Evolutionary conservation across 306 rosid species (phyloP).

Genomic region (Begonia masoniana): DNA sequence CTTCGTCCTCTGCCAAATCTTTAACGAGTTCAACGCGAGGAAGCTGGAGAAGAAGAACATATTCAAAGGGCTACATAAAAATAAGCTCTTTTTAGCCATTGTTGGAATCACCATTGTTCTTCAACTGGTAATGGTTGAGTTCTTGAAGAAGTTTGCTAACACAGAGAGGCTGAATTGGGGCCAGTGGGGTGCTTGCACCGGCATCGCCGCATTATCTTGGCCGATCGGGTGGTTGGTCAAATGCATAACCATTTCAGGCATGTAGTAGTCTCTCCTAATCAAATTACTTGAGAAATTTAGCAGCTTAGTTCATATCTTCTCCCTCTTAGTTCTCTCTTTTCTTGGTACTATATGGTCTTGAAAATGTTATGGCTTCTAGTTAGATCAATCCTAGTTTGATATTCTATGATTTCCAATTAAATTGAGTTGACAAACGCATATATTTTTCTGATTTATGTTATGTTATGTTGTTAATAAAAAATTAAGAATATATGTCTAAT

Average conservation of each 20-base stretch:
- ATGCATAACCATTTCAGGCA: conserved; percentile 9
- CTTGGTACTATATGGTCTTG: too few species aligned
- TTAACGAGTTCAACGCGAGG: conserved; percentile 19
- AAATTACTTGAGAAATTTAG: too few species aligned
- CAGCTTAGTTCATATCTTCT: too few species aligned
- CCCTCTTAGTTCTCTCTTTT: too few species aligned
- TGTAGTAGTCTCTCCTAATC: too few species aligned
- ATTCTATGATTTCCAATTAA: too few species aligned
- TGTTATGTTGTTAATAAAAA: too few species aligned
- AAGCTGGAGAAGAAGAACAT: conserved; percentile 19
- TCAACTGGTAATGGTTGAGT: conserved; percentile 17
- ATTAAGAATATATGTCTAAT: too few species aligned
- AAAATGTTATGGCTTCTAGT: too few species aligned
- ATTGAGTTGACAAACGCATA: too few species aligned
- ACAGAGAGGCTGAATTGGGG: conserved; percentile 14
- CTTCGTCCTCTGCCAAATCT: conserved; percentile 16
- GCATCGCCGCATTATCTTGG: conserved; percentile 19
- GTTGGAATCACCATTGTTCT: conserved; percentile 11
- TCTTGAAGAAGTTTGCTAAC: conserved; percentile 16
- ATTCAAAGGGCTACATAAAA: conserved; percentile 9
- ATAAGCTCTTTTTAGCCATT: conserved; percentile 14
- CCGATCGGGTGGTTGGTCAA: conserved; percentile 18
- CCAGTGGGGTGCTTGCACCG: conserved; percentile 17
- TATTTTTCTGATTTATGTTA: too few species aligned
- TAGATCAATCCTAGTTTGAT: too few species aligned